Conservation (phyloP, 202 grass and related monocot species). For the Saccharum hybrid region DNA sequence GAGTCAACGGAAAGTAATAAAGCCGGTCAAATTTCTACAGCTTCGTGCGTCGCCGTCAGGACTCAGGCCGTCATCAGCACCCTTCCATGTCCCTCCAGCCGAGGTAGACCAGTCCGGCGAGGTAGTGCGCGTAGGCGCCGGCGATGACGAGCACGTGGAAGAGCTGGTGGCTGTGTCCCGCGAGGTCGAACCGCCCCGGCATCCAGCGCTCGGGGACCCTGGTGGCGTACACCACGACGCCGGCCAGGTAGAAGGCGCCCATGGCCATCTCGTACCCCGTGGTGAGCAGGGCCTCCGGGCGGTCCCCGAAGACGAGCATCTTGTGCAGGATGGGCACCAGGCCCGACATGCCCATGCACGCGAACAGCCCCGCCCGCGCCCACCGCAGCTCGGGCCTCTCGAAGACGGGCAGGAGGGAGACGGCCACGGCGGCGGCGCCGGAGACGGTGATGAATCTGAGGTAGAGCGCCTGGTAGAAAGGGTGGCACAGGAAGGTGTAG, state of each 20-base stretch:
- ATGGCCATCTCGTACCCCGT: constrained; percentile 77
- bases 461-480: constrained; percentile 59
- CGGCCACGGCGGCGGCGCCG: constrained; percentile 52
- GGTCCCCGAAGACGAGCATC: constrained; percentile 55
- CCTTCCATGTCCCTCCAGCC: constrained; percentile 75
- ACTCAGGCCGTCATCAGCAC: constrained; percentile 24
- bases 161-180: constrained; percentile 85
- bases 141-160: constrained; percentile 86
- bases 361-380: constrained; percentile 62
- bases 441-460: constrained; percentile 67
- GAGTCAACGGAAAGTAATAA: background rate
- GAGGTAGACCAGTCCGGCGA: constrained; percentile 68
- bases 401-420: constrained; percentile 71
- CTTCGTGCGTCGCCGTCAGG: background rate
- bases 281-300: constrained; percentile 65
- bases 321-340: constrained; percentile 85
- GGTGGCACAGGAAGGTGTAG: constrained; percentile 85
- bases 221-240: constrained; percentile 70
- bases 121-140: constrained; percentile 81
- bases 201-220: constrained; percentile 85
- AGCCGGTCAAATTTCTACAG: constrained; percentile 42
- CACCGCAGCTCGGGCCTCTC: constrained; percentile 56
- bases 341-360: constrained; percentile 68
- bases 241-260: constrained; percentile 59
- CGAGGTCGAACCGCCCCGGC: constrained; percentile 80